A percentile compares a stretch with the other conserved stretches of the same genome.
These are phyloP conservation scores for Melampsora larici-populina DNA, from an alignment of 1,284 basidiomycete genomes.

Conservation along the genomic window DNA sequence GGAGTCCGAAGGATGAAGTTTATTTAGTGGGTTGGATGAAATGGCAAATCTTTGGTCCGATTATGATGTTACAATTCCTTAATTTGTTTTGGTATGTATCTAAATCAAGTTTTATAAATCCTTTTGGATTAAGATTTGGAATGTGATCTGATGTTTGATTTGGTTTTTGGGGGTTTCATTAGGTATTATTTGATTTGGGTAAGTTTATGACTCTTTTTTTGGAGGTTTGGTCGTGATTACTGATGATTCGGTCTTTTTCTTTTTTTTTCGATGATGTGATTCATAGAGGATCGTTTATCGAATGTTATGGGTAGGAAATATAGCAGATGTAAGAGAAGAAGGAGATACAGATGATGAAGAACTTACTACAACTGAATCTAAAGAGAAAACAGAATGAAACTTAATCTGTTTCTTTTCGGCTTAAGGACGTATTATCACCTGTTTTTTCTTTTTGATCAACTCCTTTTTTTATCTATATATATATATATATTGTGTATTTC, in stretches of 20 bases:
- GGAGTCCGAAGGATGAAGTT: conserved; percentile 61
- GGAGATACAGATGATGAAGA: conserved; percentile 47
- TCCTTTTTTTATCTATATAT: too few relatives aligned
- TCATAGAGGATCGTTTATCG: conserved; percentile 45
- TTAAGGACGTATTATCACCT: background rate
- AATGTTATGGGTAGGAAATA: conserved; percentile 45
- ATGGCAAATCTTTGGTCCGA: conserved; percentile 69
- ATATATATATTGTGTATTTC: too few relatives aligned
- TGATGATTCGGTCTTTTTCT: background rate
- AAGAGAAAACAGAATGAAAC: background rate
- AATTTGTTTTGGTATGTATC: conserved; percentile 64
- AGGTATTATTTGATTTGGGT: conserved; percentile 44
- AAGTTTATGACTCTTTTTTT: conserved; percentile 13
- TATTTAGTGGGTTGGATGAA: conserved; percentile 67
- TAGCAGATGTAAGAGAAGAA: conserved; percentile 48
- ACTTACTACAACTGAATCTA: background rate
- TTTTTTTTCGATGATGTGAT: background rate
- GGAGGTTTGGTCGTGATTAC: too few relatives aligned
- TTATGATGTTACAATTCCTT: conserved; percentile 71
- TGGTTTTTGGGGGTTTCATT: background rate
- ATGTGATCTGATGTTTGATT: background rate
- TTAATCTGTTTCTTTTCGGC: background rate
- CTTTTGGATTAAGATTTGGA: too few relatives aligned
- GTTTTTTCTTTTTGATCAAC: too few relatives aligned
- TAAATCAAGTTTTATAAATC: conserved; percentile 46